A percentile compares a stretch with the other conserved stretches of the same genome.
These are phyloP conservation scores for Diaporthe vexans DNA, from an alignment of 2,329 filamentous ascomycete species.

Conservation along the genomic window DNA sequence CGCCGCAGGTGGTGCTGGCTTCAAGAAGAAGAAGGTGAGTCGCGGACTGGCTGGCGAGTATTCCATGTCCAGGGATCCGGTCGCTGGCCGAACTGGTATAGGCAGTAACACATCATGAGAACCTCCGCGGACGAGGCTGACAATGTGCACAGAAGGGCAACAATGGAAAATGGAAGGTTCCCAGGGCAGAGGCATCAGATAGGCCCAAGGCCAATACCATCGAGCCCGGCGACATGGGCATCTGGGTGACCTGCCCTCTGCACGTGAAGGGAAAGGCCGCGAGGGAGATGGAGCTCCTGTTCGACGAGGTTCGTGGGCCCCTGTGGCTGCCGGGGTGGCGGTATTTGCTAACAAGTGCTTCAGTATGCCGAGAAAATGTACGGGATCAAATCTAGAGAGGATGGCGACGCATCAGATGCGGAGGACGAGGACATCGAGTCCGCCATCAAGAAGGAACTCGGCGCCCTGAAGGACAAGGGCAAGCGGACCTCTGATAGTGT, in stretches of 20 bases:
- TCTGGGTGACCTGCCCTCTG: conserved; percentile 84
- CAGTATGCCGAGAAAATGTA: conserved; percentile 78
- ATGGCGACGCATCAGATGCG: conserved; percentile 56
- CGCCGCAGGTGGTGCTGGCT: conserved; percentile 9
- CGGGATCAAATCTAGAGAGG: conserved; percentile 59
- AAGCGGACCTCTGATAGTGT: conserved; percentile 59
- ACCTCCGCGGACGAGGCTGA: conserved; percentile 10
- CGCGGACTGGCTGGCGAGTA: too few species aligned
- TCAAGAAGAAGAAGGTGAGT: conserved; percentile 41
- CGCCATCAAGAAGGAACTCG: conserved; percentile 80
- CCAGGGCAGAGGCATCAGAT: conserved; percentile 64
- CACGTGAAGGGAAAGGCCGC: conserved; percentile 79
- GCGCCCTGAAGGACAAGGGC: conserved; percentile 65
- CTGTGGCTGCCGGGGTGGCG: not conserved
- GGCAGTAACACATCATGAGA: not conserved
- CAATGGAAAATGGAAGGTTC: conserved; percentile 72
- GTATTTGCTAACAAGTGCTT: conserved; percentile 42
- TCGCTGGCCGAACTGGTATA: too few species aligned
- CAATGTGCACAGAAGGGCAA: conserved; percentile 60
- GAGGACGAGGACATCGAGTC: conserved; percentile 77
- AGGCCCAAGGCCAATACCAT: conserved; percentile 61
- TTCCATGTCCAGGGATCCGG: not conserved
- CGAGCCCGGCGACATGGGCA: conserved; percentile 78
- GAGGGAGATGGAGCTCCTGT: conserved; percentile 75
- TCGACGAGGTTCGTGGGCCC: conserved; percentile 70